A percentile compares a stretch with the other conserved stretches of the same genome.
These are phyloP conservation scores for Scytalidium sp. DNA, from an alignment of 2,329 filamentous ascomycete genomes.

Conservation along the genomic window DNA sequence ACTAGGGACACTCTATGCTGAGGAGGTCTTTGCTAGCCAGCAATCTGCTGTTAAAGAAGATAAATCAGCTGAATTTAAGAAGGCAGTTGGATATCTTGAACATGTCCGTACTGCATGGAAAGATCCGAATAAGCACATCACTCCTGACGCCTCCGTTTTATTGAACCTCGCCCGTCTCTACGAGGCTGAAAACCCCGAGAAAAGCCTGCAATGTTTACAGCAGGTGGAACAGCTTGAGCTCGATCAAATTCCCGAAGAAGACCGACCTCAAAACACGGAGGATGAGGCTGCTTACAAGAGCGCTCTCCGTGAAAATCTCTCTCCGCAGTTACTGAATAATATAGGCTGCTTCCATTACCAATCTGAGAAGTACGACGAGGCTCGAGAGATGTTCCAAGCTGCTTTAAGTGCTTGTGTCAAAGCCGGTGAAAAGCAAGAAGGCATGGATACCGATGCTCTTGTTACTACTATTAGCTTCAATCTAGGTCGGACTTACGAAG, in stretches of 20 bases:
- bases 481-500: slow-evolving; percentile 88
- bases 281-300: slow-evolving; percentile 59
- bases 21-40: slow-evolving; percentile 85
- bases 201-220: slow-evolving; percentile 85
- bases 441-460: slow-evolving; percentile 82
- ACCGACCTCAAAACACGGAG: slow-evolving; percentile 56
- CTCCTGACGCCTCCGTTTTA: slow-evolving; percentile 81
- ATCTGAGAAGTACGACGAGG: slow-evolving; percentile 73
- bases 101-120: slow-evolving; percentile 86
- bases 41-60: slow-evolving; percentile 75
- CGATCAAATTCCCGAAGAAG: slow-evolving; percentile 70
- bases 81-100: slow-evolving; percentile 82
- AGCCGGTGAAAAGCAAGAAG: slow-evolving; percentile 70
- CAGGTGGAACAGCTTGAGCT: slow-evolving; percentile 91
- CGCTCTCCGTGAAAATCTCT: slow-evolving; percentile 71
- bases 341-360: slow-evolving; percentile 96
- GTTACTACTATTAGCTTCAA: slow-evolving; percentile 98
- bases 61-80: slow-evolving; percentile 79
- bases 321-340: slow-evolving; percentile 92
- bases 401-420: slow-evolving; percentile 85
- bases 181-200: slow-evolving; percentile 80
- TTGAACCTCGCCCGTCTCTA: slow-evolving; percentile 91
- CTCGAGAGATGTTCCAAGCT: slow-evolving; percentile 87
- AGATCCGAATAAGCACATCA: slow-evolving; percentile 80
- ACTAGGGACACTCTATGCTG: slow-evolving; percentile 86